phyloP scores from a whole-genome alignment of 345 rosid species.

The Rhodamnia argentea region DNA sequence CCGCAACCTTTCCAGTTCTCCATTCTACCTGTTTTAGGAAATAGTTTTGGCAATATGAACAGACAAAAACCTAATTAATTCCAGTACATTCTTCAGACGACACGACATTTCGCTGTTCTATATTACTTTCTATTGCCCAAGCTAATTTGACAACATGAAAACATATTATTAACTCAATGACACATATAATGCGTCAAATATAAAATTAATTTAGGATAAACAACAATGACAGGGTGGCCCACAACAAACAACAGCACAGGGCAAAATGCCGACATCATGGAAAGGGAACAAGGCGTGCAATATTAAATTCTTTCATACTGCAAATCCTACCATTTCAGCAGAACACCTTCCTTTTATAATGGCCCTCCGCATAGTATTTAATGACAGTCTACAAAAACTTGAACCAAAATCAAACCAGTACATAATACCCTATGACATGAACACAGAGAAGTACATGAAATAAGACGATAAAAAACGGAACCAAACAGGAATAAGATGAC shows the following conservation, averaged over 20 bases:
- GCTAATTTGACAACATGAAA: not conserved
- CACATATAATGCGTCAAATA: not conserved
- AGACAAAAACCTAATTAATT: not conserved
- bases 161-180: not conserved
- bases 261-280: not conserved
- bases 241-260: not conserved
- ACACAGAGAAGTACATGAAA: not conserved
- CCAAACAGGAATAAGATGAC: not conserved
- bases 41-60: not conserved
- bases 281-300: not conserved
- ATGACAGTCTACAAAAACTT: not conserved
- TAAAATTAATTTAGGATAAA: not conserved
- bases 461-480: not conserved
- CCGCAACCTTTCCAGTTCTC: not conserved
- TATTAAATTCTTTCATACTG: not conserved
- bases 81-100: not conserved
- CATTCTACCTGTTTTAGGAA: not conserved
- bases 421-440: not conserved
- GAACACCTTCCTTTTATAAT: not conserved
- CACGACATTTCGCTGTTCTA: not conserved
- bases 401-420: not conserved
- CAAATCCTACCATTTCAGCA: not conserved
- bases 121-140: not conserved
- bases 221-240: not conserved
- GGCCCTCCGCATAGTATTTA: not conserved